A percentile compares a stretch with the other conserved stretches of the same genome.
Evolutionary conservation across 306 rosid species (phyloP).

Genomic region (Ceratonia siliqua): DNA sequence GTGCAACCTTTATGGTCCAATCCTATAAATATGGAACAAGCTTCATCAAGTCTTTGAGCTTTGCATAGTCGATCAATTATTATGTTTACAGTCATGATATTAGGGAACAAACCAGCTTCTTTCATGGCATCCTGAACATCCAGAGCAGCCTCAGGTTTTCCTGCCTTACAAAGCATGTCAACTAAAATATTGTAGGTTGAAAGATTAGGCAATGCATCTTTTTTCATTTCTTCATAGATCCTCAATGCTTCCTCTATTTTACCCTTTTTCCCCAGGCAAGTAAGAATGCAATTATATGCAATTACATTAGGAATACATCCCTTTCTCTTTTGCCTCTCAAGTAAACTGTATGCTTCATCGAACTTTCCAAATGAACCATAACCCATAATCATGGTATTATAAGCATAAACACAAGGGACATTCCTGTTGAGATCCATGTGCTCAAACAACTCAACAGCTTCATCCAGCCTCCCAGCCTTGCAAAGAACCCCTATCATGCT

Average conservation of each 20-base stretch:
- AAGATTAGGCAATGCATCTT: slow-evolving; percentile 85
- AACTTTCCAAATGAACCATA: slow-evolving; percentile 88
- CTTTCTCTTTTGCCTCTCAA: slow-evolving; percentile 87
- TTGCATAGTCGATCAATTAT: slow-evolving; percentile 91
- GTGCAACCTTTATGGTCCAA: slow-evolving; percentile 77
- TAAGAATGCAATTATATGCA: slow-evolving; percentile 82
- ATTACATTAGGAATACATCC: slow-evolving; percentile 87
- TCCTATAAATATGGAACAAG: slow-evolving; percentile 80
- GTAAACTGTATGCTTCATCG: slow-evolving; percentile 78
- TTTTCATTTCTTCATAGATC: slow-evolving; percentile 74
- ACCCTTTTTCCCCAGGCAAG: slow-evolving; percentile 83
- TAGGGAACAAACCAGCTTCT: slow-evolving; percentile 87
- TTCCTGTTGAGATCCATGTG: slow-evolving; percentile 67
- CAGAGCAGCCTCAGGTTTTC: slow-evolving; percentile 68
- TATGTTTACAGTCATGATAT: slow-evolving; percentile 81
- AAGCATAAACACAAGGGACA: slow-evolving; percentile 96
- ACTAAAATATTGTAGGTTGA: slow-evolving; percentile 80
- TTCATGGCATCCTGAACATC: slow-evolving; percentile 67
- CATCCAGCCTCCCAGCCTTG: slow-evolving; percentile 72
- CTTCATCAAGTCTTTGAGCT: slow-evolving; percentile 81
- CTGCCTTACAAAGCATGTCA: slow-evolving; percentile 81
- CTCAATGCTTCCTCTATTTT: slow-evolving; percentile 69
- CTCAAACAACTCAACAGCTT: slow-evolving; percentile 82
- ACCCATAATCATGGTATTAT: slow-evolving; percentile 98
- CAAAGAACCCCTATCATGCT: slow-evolving; percentile 97